Evolutionary conservation across 495 filamentous ascomycete genomes (phyloP).

Genomic region (Immersiella caudata): DNA sequence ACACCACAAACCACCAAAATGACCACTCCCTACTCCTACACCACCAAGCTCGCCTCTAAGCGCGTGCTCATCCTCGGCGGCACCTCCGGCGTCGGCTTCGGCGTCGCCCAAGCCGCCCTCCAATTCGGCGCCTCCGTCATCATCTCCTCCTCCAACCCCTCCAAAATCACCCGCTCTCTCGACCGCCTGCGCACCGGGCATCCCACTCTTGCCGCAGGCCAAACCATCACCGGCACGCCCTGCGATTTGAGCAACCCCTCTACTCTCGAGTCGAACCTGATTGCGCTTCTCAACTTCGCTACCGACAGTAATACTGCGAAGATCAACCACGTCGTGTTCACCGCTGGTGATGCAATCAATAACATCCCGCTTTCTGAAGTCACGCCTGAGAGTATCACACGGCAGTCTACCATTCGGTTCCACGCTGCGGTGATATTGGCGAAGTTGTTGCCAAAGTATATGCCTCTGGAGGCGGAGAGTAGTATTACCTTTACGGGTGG

Average conservation of each 20-base stretch:
- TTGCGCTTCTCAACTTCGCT: constrained; percentile 46
- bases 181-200: constrained; percentile 35
- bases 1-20: not conserved
- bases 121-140: constrained; percentile 54
- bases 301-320: constrained; percentile 29
- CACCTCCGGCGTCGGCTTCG: constrained; percentile 59
- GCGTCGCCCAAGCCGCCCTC: constrained; percentile 54
- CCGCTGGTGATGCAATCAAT: constrained; percentile 52
- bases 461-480: constrained; percentile 37
- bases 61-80: constrained; percentile 59
- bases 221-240: constrained; percentile 38
- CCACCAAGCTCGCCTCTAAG: constrained; percentile 40
- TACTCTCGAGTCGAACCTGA: constrained; percentile 49
- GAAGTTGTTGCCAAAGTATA: constrained; percentile 50
- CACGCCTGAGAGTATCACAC: constrained; percentile 41
- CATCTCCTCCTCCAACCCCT: constrained; percentile 52
- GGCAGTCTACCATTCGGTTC: constrained; percentile 51
- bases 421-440: constrained; percentile 53
- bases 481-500: constrained; percentile 61
- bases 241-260: constrained; percentile 53
- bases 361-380: constrained; percentile 41
- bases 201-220: constrained; percentile 14
- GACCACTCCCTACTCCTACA: constrained; percentile 11
- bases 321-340: constrained; percentile 65
- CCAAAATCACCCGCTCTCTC: constrained; percentile 44